Conservation (phyloP, 169 alveolate genomes). For the Babesia sp. region DNA sequence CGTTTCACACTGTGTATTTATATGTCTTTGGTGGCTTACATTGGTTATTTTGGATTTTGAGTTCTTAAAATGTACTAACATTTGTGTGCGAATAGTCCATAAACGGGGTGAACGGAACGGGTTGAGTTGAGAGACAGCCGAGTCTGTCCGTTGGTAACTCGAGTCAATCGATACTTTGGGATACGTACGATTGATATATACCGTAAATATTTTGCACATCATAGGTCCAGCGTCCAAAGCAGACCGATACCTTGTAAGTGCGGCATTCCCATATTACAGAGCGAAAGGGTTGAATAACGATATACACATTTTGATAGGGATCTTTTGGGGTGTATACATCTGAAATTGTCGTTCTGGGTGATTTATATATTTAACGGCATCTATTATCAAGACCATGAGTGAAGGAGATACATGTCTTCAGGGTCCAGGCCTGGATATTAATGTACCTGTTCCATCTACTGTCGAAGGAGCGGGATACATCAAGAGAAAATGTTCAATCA, state of each 20-base stretch:
- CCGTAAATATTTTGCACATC: background rate
- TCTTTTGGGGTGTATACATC: no score
- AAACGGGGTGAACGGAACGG: background rate
- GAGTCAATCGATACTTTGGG: background rate
- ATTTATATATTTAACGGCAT: background rate
- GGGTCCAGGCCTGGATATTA: background rate
- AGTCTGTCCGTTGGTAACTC: background rate
- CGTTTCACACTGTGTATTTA: background rate
- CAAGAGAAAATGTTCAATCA: background rate
- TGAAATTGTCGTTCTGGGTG: background rate
- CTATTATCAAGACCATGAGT: background rate
- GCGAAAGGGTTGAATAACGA: no score
- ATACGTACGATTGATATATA: background rate
- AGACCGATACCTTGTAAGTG: background rate
- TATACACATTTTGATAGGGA: no score
- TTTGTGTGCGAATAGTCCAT: background rate
- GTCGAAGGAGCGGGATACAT: background rate
- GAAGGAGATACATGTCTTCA: slow-evolving; percentile 4
- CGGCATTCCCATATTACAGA: background rate
- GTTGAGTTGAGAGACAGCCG: background rate
- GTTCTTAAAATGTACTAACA: background rate
- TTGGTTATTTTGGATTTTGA: background rate
- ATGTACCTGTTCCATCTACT: background rate
- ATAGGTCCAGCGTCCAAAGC: background rate
- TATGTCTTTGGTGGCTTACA: background rate